These are phyloP conservation scores for maize (Zea mays) DNA, from an alignment of 176 grass and related monocot species.

Conservation along the genomic window Zm-B73-REFERENCE-NAM-5.0 NC_050098.1:211540001-211540500, in stretches of 20 bases:
- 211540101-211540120: no score
- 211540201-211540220: background rate
- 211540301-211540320: background rate
- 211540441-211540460: conserved; percentile 3
- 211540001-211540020: no score
- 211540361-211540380: conserved; percentile 10
- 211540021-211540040: no score
- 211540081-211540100: no score
- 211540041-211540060: no score
- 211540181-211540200: background rate
- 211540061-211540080: no score
- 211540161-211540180: background rate
- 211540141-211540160: background rate
- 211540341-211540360: background rate
- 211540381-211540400: conserved; percentile 30
- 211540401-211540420: conserved; percentile 49
- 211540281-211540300: conserved; percentile 28
- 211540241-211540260: conserved; percentile 22
- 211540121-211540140: background rate
- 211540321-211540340: background rate
- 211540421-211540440: conserved; percentile 16
- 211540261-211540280: conserved; percentile 37
- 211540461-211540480: conserved; percentile 12
- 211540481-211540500: conserved; percentile 26
- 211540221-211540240: background rate